Percentiles rank a stretch among this genome's conserved stretches.
phyloP scores from a whole-genome alignment of 176 grass and related monocot species.

The Melocanna baccifera region DNA sequence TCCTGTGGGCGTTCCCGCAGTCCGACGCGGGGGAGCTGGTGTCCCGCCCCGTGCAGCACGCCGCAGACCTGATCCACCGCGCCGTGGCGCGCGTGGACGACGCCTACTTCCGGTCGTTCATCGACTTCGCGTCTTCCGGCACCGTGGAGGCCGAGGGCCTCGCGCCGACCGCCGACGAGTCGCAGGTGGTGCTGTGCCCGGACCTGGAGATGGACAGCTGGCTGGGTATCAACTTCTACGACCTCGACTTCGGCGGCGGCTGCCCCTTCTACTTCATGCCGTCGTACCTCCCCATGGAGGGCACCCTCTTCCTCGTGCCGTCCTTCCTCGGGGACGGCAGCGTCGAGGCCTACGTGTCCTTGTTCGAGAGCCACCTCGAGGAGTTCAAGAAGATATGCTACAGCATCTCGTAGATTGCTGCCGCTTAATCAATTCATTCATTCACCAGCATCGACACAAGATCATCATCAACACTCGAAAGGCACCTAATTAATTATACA shows the following conservation, averaged over 20 bases:
- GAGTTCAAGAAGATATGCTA: conserved; percentile 3
- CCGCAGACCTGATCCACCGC: conserved; percentile 14
- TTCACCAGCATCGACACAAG: background rate
- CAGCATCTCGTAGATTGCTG: background rate
- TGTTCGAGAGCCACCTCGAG: background rate
- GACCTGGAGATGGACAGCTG: conserved; percentile 41
- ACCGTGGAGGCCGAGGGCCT: conserved; percentile 37
- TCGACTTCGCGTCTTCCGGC: conserved; percentile 27
- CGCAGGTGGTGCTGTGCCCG: conserved; percentile 32
- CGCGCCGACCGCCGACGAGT: conserved; percentile 7
- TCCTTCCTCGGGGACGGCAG: conserved; percentile 1
- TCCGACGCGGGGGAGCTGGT: conserved; percentile 8
- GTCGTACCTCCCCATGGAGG: conserved; percentile 19
- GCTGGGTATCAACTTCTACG: conserved; percentile 37
- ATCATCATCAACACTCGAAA: background rate
- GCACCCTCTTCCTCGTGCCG: conserved; percentile 20
- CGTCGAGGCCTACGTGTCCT: conserved; percentile 11
- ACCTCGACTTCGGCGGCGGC: conserved; percentile 34
- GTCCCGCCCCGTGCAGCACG: background rate
- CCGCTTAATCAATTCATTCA: too few species aligned
- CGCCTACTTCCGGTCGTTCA: conserved; percentile 30
- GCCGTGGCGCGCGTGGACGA: conserved; percentile 12
- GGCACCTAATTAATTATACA: background rate
- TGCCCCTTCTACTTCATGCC: conserved; percentile 5
- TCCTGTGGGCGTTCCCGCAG: conserved; percentile 40